Evolutionary conservation across 345 rosid species (phyloP).

Genomic region (Eucalyptus dawsonii): DNA sequence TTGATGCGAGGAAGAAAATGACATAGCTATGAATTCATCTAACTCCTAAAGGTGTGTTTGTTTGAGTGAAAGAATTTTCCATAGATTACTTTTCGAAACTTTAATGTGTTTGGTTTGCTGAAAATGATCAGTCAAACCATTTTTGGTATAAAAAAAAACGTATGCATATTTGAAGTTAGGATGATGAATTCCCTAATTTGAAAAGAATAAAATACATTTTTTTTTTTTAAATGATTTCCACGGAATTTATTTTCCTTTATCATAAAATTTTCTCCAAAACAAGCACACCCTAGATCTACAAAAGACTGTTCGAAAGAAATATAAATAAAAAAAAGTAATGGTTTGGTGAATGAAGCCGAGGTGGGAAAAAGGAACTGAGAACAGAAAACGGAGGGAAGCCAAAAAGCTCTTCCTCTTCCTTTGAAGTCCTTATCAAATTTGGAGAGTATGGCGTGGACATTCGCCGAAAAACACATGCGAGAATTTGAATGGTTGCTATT

Average conservation of each 20-base stretch:
- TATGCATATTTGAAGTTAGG: too few relatives aligned
- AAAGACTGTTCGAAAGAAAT: not conserved
- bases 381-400: not conserved
- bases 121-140: too few relatives aligned
- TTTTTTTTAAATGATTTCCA: too few relatives aligned
- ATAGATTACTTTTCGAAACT: too few relatives aligned
- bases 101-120: rapidly evolving
- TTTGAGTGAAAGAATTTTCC: rapidly evolving
- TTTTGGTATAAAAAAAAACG: too few relatives aligned
- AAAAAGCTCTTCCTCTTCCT: not conserved
- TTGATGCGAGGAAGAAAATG: not conserved
- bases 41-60: rapidly evolving
- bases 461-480: not conserved
- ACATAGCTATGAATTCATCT: not conserved
- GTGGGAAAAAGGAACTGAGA: not conserved
- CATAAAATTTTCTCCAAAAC: not conserved
- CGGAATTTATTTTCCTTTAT: too few relatives aligned
- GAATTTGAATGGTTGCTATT: not conserved
- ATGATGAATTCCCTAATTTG: too few relatives aligned
- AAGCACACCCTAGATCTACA: not conserved
- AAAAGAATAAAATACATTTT: too few relatives aligned
- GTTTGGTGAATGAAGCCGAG: not conserved
- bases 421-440: not conserved
- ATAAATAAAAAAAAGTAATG: not conserved
- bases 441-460: not conserved